These are phyloP conservation scores for Candida montana DNA, from an alignment of 805 yeast species.

Conservation along the genomic window DNA sequence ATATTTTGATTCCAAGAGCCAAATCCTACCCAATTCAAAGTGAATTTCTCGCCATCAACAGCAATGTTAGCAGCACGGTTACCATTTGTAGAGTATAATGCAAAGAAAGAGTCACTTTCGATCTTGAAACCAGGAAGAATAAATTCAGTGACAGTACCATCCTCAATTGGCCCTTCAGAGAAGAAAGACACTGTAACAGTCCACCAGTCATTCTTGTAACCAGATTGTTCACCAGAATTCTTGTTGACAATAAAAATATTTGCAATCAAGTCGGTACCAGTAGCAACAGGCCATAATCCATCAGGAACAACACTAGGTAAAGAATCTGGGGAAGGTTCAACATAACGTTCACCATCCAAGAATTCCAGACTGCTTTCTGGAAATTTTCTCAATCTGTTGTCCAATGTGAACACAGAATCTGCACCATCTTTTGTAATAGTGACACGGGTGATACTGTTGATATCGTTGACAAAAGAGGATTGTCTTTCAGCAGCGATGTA, in stretches of 20 bases:
- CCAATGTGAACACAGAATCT: background rate
- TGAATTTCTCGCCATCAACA: background rate
- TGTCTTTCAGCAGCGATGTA: slow-evolving; percentile 1
- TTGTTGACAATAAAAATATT: slow-evolving; percentile 4
- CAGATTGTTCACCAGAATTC: background rate
- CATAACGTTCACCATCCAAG: background rate
- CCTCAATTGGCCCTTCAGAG: slow-evolving; percentile 2
- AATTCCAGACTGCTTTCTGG: background rate
- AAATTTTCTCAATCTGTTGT: background rate
- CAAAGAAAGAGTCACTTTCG: background rate
- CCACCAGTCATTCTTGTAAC: slow-evolving; percentile 5
- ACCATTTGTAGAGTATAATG: background rate
- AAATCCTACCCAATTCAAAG: slow-evolving; percentile 4
- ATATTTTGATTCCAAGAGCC: slow-evolving; percentile 6
- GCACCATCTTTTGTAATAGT: slow-evolving; percentile 1
- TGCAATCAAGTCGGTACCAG: slow-evolving; percentile 4
- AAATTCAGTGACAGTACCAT: slow-evolving; percentile 7
- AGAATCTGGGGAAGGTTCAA: background rate
- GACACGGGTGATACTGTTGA: background rate
- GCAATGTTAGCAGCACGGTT: background rate
- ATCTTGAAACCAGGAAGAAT: slow-evolving; percentile 6
- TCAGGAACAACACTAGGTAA: background rate
- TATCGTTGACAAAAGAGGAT: background rate
- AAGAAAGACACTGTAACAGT: slow-evolving; percentile 1
- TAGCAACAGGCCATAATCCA: background rate